Base-by-base conservation (phyloP, 148 eudicot species). In the Diospyros lotus region DNA sequence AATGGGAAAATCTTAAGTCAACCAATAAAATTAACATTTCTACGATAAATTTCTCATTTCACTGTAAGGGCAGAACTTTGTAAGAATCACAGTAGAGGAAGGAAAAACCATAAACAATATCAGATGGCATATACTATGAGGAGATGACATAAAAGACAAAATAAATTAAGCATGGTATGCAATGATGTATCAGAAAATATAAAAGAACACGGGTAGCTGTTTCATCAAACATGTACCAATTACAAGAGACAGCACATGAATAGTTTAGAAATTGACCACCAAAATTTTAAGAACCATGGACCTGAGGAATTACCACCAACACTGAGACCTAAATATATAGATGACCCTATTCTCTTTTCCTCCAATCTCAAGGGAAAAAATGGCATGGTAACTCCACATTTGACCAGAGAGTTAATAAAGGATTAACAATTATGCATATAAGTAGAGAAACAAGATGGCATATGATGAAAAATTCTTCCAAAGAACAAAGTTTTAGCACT, bases 401-500 rank as follows among this genome's bases (percentile, higher is more conserved):
- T 53, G 9, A 4, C 59, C 44, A 54, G 48, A 54, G 63, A 55
- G 50, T 40, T 46, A 70, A 45, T 50, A 18, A 60, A 72, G 68
- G 58, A 51, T 51, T 73, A 62, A 51, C 51, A 28, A 61, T 62
- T 39, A 15, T 45, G 40, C 6, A 15, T 48, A 45, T 62, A 63
- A 28, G 28, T 28, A 0, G 5, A 46, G 55, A 61, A 72, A 73
- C 66, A 45, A 4, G 5, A 54, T 44, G 10, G 13, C 13, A 10
- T 14, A 51, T 60, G 58, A 48, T 44, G 6, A 46, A 45, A 73
- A 43, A 48, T 51, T 58, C 38, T 9, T 60, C 52, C 1, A 2
- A 59, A 72, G 44, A 58, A 72, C 51, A 17, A 48, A 3, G 15
- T 73, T 18, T 50, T 60, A 68, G 50, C 66, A 66, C 45, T 18